Conservation (phyloP, 495 filamentous ascomycete species). For the Hyaloscypha bicolor region DNA sequence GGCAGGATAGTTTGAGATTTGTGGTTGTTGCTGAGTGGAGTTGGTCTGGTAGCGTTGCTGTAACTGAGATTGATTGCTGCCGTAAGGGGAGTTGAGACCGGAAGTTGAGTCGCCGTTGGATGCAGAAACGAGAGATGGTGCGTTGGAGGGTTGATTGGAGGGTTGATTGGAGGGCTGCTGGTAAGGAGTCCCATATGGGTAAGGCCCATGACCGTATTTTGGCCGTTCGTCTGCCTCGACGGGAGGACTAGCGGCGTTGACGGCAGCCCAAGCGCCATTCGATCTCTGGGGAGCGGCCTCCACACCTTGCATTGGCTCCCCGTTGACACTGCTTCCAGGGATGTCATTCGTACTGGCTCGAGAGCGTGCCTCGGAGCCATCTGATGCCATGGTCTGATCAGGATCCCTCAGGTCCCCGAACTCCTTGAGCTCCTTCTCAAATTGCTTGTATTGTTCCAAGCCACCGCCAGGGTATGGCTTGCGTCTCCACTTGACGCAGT, state of each 20-base stretch:
- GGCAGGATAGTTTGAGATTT: constrained; percentile 8
- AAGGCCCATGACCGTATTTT: constrained; percentile 17
- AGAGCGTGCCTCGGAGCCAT: constrained; percentile 28
- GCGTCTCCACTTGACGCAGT: constrained; percentile 30
- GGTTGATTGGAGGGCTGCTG: constrained; percentile 26
- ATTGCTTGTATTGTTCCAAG: constrained; percentile 68
- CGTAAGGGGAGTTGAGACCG: constrained; percentile 29
- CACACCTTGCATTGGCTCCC: constrained; percentile 32
- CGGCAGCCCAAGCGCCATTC: constrained; percentile 28
- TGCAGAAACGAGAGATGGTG: constrained; percentile 22
- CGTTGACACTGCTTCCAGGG: constrained; percentile 26
- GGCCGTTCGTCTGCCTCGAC: constrained; percentile 23
- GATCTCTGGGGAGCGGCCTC: constrained; percentile 20
- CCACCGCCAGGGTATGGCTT: constrained; percentile 47
- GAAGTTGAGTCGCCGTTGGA: constrained; percentile 26
- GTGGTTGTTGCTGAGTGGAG: constrained; percentile 11
- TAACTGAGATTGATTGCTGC: constrained; percentile 9
- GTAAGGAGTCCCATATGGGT: constrained; percentile 19
- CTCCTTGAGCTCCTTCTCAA: constrained; percentile 35
- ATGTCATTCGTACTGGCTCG: constrained; percentile 34
- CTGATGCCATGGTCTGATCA: constrained; percentile 24
- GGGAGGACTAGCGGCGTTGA: constrained; percentile 27
- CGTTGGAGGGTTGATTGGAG: constrained; percentile 21
- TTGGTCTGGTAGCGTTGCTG: constrained; percentile 9
- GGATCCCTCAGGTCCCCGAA: constrained; percentile 33